phyloP scores from a whole-genome alignment of 1,284 basidiomycete genomes.

The Ganoderma boninense region DNA sequence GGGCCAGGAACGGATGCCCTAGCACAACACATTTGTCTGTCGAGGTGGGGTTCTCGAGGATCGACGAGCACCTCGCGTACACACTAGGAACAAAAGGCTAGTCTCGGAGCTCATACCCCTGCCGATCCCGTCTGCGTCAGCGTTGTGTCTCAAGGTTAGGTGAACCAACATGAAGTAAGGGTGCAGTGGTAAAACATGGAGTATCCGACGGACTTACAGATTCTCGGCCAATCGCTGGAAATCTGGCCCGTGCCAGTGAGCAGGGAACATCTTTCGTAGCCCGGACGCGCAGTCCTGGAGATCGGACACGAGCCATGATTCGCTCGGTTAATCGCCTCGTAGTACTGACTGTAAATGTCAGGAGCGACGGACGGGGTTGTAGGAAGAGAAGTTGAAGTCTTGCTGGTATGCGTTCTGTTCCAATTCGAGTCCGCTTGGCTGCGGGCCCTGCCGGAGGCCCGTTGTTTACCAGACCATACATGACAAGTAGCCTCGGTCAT shows the following conservation, averaged over 20 bases:
- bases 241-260: slow-evolving; percentile 68
- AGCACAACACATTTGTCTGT: slow-evolving; percentile 78
- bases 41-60: slow-evolving; percentile 73
- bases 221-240: slow-evolving; percentile 83
- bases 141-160: no score
- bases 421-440: not conserved
- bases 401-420: no score
- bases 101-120: slow-evolving; percentile 86
- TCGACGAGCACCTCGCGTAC: slow-evolving; percentile 62
- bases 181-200: slow-evolving; percentile 35
- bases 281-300: no score
- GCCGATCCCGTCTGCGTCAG: no score
- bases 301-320: no score
- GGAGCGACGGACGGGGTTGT: no score
- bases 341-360: slow-evolving; percentile 60
- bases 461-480: slow-evolving; percentile 31
- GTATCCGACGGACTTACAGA: slow-evolving; percentile 74
- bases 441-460: no score
- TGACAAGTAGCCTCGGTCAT: slow-evolving; percentile 69
- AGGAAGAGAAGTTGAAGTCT: no score
- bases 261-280: slow-evolving; percentile 57
- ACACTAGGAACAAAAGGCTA: no score
- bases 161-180: no score
- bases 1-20: slow-evolving; percentile 75
- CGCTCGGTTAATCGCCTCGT: slow-evolving; percentile 66